Base-by-base conservation (phyloP, 345 rosid species). In the Camelina sativa region DNA sequence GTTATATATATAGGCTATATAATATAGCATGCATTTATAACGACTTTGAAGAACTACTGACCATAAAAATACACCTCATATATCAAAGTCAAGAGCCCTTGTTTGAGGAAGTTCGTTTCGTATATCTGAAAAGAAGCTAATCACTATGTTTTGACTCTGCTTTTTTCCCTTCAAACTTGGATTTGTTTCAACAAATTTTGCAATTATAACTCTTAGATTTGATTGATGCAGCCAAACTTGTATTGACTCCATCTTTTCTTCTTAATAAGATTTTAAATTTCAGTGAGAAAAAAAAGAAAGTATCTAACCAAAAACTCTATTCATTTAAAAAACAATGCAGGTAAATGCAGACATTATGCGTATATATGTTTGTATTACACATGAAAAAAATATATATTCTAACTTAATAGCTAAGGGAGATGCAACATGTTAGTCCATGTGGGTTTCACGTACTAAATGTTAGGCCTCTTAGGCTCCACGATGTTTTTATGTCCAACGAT, bases 361-460 rank as follows among this genome's bases (percentile, higher is more conserved):
- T 54, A 15, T 41, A 43, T 68, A 30, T 64, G 16, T 43, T 5
- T 37, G 7, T 35, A 37, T 34, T 51, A 46, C 62, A 28, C 30
- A 46, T 46, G 11, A 8, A 37, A 12, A 12, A 43, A 41, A 11
- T 0, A 30, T 58, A 47, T 3, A 6, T 11, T 48, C 2, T 57
- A 57, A 34, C 47, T 67, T 17, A 51, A 60, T 59, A 32, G 16
- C 64, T 62, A 32, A 43, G 70, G 46, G 64, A 62, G n/a, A 69
- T 69, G 58, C 44, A 52, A 76, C 79, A 76, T 76, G 79, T 69
- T 69, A 76, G 70, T 76, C 79, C 74, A 76, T 76, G 74, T 76
- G 64, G 63, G 74, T 53, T 67, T 69, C 64, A 3, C 44, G 50
- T 53, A 69, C 69, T 60, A 44, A 69, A 62, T 62, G 79, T 76